These are phyloP conservation scores for Pichia nanzhaoensis DNA, from an alignment of 805 yeast species.

Conservation along the genomic window DNA sequence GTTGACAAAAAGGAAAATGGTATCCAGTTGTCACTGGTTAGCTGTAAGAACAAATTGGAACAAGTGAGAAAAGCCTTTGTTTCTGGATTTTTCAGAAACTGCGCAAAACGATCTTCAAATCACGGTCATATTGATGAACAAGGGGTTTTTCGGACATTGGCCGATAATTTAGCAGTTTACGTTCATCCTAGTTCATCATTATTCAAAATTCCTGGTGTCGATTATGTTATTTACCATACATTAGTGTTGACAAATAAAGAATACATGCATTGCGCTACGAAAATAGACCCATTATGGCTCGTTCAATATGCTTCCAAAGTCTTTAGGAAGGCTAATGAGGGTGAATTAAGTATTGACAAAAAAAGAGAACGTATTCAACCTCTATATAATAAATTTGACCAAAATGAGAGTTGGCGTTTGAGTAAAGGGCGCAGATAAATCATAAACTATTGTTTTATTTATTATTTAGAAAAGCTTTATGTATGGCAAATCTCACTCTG, in stretches of 20 bases:
- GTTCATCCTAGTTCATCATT: constrained; percentile 85
- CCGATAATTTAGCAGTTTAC: constrained; percentile 65
- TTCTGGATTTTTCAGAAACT: constrained; percentile 62
- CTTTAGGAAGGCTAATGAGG: constrained; percentile 56
- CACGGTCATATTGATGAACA: constrained; percentile 35
- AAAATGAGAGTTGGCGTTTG: constrained; percentile 71
- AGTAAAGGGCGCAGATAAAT: constrained; percentile 35
- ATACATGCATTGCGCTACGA: constrained; percentile 84
- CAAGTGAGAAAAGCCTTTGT: constrained; percentile 54
- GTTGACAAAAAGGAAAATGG: constrained; percentile 27
- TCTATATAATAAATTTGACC: constrained; percentile 52
- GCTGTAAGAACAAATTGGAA: constrained; percentile 53
- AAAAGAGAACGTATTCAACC: constrained; percentile 68
- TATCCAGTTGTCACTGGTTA: constrained; percentile 22
- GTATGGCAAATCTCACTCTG: not conserved
- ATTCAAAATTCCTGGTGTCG: constrained; percentile 47
- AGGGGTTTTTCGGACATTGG: constrained; percentile 45
- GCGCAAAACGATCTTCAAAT: constrained; percentile 53
- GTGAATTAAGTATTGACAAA: constrained; percentile 42
- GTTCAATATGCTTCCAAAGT: constrained; percentile 64
- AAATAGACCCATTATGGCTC: constrained; percentile 79
- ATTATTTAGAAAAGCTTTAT: not conserved
- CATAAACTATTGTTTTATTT: not conserved
- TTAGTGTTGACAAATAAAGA: constrained; percentile 78
- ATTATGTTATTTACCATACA: constrained; percentile 77